Conservation (phyloP, 225 moss, liverwort and hornwort species). For the Physcomitrium patens region DNA sequence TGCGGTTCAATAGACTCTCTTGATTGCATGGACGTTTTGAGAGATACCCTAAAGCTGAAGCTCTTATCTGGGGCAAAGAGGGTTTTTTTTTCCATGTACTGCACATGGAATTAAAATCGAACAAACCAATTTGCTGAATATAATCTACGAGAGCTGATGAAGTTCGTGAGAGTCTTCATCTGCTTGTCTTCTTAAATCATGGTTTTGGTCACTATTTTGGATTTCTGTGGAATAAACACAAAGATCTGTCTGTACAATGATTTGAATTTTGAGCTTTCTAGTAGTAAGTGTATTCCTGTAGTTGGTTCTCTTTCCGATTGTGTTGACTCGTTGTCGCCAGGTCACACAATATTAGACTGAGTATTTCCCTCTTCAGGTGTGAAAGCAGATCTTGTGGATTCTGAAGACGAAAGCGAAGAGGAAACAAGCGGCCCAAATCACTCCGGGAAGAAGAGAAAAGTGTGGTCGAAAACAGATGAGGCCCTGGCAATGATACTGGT, state of each 20-base stretch:
- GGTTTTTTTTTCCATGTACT: neutral
- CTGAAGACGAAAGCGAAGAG: conserved; percentile 55
- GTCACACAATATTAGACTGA: neutral
- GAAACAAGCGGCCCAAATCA: conserved; percentile 46
- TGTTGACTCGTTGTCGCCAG: too few species aligned
- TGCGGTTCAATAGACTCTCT: too few species aligned
- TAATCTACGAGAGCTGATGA: neutral
- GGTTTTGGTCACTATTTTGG: neutral
- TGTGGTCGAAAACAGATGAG: conserved; percentile 41
- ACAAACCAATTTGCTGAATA: neutral
- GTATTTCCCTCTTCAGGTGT: conserved; percentile 31
- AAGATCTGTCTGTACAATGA: neutral
- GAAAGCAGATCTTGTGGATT: conserved; percentile 54
- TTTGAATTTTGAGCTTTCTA: neutral
- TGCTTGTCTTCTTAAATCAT: neutral
- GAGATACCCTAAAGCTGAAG: neutral
- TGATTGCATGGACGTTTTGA: too few species aligned
- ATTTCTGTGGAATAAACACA: neutral
- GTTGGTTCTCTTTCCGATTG: too few species aligned
- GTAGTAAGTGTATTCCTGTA: too few species aligned
- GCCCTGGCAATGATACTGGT: conserved; percentile 48
- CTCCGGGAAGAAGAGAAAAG: conserved; percentile 46
- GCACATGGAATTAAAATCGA: neutral
- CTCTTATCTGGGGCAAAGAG: neutral
- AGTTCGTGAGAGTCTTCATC: neutral